Conservation (phyloP, 257 asterid species). For the Penstemon barbatus region DNA sequence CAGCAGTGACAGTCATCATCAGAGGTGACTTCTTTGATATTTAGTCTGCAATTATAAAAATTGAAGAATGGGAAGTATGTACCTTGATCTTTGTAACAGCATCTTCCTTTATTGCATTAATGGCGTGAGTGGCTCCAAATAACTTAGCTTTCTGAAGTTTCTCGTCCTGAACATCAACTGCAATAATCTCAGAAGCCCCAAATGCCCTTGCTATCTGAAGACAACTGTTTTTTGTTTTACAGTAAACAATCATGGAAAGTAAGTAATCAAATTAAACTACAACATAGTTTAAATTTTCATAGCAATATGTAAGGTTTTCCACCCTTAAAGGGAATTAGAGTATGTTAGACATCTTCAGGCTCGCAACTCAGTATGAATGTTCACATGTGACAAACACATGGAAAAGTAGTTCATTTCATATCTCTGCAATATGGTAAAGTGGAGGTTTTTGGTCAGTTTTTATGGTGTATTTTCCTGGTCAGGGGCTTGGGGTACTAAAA, state of each 20-base stretch:
- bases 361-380: not conserved
- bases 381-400: constrained; percentile 1
- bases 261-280: constrained; percentile 18
- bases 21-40: not conserved
- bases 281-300: constrained; percentile 7
- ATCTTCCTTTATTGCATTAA: constrained; percentile 77
- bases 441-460: not conserved
- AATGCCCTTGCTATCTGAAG: constrained; percentile 97
- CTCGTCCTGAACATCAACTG: constrained; percentile 94
- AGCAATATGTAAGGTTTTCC: constrained; percentile 3
- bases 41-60: constrained; percentile 1
- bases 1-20: not conserved
- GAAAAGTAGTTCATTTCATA: constrained; percentile 1
- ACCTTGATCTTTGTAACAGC: constrained; percentile 72
- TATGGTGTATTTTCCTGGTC: not conserved
- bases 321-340: constrained; percentile 1
- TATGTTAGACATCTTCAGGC: not conserved
- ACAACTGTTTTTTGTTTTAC: constrained; percentile 59
- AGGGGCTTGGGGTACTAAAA: not conserved
- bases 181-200: constrained; percentile 96
- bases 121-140: constrained; percentile 86
- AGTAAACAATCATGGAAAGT: constrained; percentile 34
- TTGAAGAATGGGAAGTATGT: constrained; percentile 19
- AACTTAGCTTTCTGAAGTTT: constrained; percentile 78
- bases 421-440: constrained; percentile 3